These are phyloP conservation scores for Pittosporum tobira DNA, from an alignment of 129 eudicot genomes.

Conservation along the genomic window DNA sequence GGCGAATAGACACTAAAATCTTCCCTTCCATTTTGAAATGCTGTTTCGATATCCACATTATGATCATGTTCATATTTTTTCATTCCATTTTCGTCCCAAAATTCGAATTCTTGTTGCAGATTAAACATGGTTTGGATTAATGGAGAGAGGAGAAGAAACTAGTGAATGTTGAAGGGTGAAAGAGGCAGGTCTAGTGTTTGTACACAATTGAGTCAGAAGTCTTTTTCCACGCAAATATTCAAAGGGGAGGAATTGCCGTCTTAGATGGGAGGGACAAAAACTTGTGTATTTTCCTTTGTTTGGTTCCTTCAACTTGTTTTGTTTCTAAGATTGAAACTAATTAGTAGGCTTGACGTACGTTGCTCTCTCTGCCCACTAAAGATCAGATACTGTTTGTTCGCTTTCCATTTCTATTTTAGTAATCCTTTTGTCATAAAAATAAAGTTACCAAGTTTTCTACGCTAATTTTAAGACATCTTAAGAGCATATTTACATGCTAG, in stretches of 20 bases:
- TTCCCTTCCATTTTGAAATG: background rate
- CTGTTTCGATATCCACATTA: background rate
- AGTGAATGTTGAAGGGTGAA: background rate
- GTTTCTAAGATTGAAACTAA: no score
- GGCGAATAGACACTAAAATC: conserved; percentile 16
- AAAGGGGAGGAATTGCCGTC: conserved; percentile 5
- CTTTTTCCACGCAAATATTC: background rate
- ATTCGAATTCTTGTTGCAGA: conserved; percentile 9
- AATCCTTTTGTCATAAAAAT: no score
- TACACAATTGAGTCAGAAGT: conserved; percentile 6
- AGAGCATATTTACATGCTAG: no score
- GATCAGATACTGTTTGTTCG: no score
- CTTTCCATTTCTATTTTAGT: no score
- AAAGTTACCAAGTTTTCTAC: no score
- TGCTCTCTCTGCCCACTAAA: no score
- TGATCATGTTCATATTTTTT: background rate
- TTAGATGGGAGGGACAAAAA: conserved; percentile 4
- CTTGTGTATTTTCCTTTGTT: background rate
- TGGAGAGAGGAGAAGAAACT: background rate
- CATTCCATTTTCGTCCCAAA: conserved; percentile 5
- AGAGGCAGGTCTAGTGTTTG: background rate
- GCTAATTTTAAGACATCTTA: no score
- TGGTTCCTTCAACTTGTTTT: no score
- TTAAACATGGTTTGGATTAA: conserved; percentile 12
- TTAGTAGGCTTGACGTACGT: no score